These are phyloP conservation scores for Chlorella vulgaris DNA, from an alignment of 139 green algal species.

Conservation along the genomic window DNA sequence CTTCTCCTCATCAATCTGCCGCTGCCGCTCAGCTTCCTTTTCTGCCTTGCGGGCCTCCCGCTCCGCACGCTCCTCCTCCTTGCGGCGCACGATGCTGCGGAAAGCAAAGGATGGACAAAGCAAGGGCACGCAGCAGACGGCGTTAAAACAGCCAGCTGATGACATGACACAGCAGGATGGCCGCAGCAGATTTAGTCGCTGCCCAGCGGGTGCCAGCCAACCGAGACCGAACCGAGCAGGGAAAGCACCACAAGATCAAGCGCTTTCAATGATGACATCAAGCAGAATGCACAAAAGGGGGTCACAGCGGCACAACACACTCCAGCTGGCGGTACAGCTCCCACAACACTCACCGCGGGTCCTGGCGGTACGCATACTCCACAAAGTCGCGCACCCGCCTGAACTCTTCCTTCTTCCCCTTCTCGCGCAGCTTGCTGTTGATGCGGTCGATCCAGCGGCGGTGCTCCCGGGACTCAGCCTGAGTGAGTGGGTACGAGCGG, in stretches of 20 bases:
- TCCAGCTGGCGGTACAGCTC: too few species aligned
- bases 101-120: background rate
- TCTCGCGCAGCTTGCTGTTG: conserved; percentile 93
- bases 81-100: conserved; percentile 57
- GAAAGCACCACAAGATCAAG: too few species aligned
- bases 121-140: too few species aligned
- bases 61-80: conserved; percentile 77
- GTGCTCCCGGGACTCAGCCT: conserved; percentile 67
- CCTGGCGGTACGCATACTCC: conserved; percentile 79
- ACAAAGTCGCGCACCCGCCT: conserved; percentile 89
- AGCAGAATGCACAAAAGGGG: too few species aligned
- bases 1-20: conserved; percentile 41
- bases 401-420: conserved; percentile 94
- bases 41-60: conserved; percentile 41
- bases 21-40: conserved; percentile 55
- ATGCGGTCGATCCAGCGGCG: conserved; percentile 91
- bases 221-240: too few species aligned
- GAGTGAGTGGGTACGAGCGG: background rate
- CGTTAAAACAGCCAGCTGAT: too few species aligned
- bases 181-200: too few species aligned
- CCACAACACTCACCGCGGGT: conserved; percentile 77
- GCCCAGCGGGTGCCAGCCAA: too few species aligned
- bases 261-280: too few species aligned
- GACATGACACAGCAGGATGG: too few species aligned
- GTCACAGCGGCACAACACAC: too few species aligned